These are phyloP conservation scores for Naumovozyma baii DNA, from an alignment of 805 yeast genomes.

Conservation along the genomic window DNA sequence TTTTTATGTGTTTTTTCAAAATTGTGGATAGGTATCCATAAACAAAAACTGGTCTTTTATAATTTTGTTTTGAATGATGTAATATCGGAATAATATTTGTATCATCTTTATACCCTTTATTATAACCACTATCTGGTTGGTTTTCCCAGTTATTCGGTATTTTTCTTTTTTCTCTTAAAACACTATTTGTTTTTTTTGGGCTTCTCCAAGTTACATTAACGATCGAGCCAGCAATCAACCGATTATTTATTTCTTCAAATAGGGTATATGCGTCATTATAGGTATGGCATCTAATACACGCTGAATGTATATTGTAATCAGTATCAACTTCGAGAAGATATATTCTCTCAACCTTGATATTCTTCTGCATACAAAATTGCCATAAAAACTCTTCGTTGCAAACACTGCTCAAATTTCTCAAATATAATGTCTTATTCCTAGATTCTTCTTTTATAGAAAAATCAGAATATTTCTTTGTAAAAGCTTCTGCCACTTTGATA, in stretches of 20 bases:
- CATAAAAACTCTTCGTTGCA: constrained; percentile 22
- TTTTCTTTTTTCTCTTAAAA: background rate
- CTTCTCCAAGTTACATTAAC: constrained; percentile 19
- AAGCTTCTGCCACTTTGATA: background rate
- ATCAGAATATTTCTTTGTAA: background rate
- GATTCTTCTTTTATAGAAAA: background rate
- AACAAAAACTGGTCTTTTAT: background rate
- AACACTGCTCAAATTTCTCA: constrained; percentile 21
- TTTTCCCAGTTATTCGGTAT: background rate
- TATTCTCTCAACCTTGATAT: constrained; percentile 13
- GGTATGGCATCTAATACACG: constrained; percentile 16
- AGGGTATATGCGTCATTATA: constrained; percentile 17
- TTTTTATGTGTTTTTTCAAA: constrained; percentile 23
- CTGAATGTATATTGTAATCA: constrained; percentile 14
- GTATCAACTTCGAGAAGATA: constrained; percentile 12
- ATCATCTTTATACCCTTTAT: no score
- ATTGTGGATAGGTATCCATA: constrained; percentile 8
- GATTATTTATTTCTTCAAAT: constrained; percentile 16
- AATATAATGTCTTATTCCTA: no score
- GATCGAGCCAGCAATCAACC: constrained; percentile 23
- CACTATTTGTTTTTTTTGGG: background rate
- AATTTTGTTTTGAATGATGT: background rate
- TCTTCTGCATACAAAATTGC: constrained; percentile 19
- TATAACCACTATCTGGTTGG: background rate
- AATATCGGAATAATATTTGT: no score